Conservation (phyloP, 2,329 filamentous ascomycete species). For the Cercospora brassicicola region DNA sequence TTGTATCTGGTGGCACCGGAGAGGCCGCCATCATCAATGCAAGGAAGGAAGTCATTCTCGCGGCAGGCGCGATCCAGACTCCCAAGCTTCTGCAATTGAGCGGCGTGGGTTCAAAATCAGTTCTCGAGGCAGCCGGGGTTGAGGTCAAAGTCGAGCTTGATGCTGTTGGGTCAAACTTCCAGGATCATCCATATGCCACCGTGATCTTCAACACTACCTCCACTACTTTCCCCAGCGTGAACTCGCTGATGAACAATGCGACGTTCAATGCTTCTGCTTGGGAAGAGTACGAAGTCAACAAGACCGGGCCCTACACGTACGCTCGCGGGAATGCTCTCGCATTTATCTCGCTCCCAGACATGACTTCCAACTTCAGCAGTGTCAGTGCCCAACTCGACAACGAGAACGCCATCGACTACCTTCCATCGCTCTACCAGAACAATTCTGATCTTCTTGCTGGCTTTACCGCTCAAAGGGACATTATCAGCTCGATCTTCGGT, state of each 20-base stretch:
- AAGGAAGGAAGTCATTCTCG: conserved; percentile 57
- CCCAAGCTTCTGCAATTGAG: conserved; percentile 62
- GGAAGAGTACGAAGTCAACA: conserved; percentile 15
- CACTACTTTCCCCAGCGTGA: not conserved
- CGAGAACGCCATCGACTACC: not conserved
- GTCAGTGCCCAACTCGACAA: not conserved
- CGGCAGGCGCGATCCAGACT: conserved; percentile 58
- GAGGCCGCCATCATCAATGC: conserved; percentile 36
- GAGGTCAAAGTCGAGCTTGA: conserved; percentile 33
- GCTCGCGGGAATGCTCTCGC: conserved; percentile 26
- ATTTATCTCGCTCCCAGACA: conserved; percentile 27
- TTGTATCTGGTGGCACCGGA: conserved; percentile 41
- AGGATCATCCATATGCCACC: conserved; percentile 26
- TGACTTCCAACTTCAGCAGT: conserved; percentile 13
- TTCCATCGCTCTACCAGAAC: not conserved
- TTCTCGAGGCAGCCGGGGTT: conserved; percentile 14
- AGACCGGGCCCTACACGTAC: conserved; percentile 19
- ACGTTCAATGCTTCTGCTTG: conserved; percentile 16
- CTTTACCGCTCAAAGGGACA: not conserved
- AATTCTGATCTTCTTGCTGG: not conserved
- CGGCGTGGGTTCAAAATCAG: conserved; percentile 52
- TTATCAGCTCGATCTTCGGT: not conserved
- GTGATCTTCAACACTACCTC: not conserved
- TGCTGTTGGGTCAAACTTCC: conserved; percentile 31
- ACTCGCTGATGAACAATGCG: conserved; percentile 4